phyloP scores from a whole-genome alignment of 2,329 filamentous ascomycete genomes.

The Podosphaera leucotricha region DNA sequence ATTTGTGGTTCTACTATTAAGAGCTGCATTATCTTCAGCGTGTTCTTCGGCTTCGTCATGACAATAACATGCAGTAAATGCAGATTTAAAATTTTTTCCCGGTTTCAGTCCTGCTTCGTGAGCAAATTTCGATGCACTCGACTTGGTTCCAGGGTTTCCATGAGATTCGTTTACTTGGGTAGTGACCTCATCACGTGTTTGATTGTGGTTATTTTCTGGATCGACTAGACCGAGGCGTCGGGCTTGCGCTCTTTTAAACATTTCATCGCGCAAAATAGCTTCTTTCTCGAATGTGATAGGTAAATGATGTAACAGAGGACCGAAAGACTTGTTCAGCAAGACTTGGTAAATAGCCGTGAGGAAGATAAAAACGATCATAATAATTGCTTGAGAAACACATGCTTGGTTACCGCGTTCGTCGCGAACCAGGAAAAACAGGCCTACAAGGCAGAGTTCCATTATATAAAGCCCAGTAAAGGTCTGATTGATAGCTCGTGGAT shows the following conservation, averaged over 20 bases:
- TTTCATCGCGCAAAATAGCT: slow-evolving; percentile 71
- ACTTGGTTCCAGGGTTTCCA: slow-evolving; percentile 21
- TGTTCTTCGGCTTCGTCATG: slow-evolving; percentile 10
- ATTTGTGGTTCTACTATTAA: slow-evolving; percentile 19
- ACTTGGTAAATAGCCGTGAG: slow-evolving; percentile 59
- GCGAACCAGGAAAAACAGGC: slow-evolving; percentile 60
- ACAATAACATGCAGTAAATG: slow-evolving; percentile 16
- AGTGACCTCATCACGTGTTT: slow-evolving; percentile 11
- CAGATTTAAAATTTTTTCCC: slow-evolving; percentile 14
- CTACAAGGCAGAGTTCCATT: slow-evolving; percentile 77
- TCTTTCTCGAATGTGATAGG: slow-evolving; percentile 93
- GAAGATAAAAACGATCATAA: slow-evolving; percentile 55
- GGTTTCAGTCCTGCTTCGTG: slow-evolving; percentile 10
- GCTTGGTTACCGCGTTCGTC: slow-evolving; percentile 28
- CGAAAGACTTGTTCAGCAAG: slow-evolving; percentile 61
- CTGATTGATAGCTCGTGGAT: slow-evolving; percentile 82
- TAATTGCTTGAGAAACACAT: slow-evolving; percentile 54
- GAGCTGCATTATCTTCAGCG: slow-evolving; percentile 20
- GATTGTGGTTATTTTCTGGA: slow-evolving; percentile 20
- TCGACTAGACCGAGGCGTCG: slow-evolving; percentile 40
- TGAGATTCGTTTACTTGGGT: slow-evolving; percentile 10
- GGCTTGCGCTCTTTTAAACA: slow-evolving; percentile 61
- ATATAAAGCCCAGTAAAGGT: slow-evolving; percentile 87
- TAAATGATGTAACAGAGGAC: slow-evolving; percentile 65
- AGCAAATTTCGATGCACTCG: slow-evolving; percentile 13